phyloP scores from a whole-genome alignment of 805 yeast genomes.

The Wickerhamomyces alni region DNA sequence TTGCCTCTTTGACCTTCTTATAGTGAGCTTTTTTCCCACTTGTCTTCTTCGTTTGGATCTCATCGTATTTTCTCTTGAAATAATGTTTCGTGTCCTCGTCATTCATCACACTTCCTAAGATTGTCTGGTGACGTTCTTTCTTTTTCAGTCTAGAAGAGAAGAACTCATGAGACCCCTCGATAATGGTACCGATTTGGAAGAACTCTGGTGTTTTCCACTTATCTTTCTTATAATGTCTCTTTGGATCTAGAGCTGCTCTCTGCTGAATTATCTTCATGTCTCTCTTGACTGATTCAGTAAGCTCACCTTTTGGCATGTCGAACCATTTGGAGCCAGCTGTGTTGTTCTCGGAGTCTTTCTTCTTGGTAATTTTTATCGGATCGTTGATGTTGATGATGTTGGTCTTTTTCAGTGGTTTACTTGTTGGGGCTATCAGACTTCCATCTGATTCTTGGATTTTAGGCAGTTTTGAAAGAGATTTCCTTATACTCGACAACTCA shows the following conservation, averaged over 20 bases:
- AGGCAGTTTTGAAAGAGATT: constrained; percentile 31
- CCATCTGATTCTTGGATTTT: constrained; percentile 25
- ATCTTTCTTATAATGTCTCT: constrained; percentile 88
- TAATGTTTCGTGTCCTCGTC: constrained; percentile 66
- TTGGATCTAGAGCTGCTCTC: constrained; percentile 90
- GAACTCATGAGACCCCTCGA: constrained; percentile 78
- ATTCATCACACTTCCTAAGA: constrained; percentile 77
- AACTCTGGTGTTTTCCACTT: constrained; percentile 70
- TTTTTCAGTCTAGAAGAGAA: constrained; percentile 60
- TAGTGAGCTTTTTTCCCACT: constrained; percentile 65
- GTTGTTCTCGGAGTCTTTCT: constrained; percentile 11
- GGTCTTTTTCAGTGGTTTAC: constrained; percentile 11
- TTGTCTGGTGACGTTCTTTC: constrained; percentile 68
- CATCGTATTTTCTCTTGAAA: constrained; percentile 78
- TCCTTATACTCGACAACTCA: constrained; percentile 30
- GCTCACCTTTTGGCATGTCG: constrained; percentile 66
- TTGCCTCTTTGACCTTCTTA: constrained; percentile 55
- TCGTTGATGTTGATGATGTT: constrained; percentile 37
- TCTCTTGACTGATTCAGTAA: constrained; percentile 65
- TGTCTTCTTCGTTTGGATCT: constrained; percentile 59
- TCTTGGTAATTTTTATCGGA: constrained; percentile 30
- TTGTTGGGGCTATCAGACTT: not conserved
- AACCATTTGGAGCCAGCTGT: constrained; percentile 69
- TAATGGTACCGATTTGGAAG: constrained; percentile 84
- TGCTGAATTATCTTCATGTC: constrained; percentile 77